These are phyloP conservation scores for Diplodia intermedia DNA, from an alignment of 2,329 filamentous ascomycete genomes.

Conservation along the genomic window DNA sequence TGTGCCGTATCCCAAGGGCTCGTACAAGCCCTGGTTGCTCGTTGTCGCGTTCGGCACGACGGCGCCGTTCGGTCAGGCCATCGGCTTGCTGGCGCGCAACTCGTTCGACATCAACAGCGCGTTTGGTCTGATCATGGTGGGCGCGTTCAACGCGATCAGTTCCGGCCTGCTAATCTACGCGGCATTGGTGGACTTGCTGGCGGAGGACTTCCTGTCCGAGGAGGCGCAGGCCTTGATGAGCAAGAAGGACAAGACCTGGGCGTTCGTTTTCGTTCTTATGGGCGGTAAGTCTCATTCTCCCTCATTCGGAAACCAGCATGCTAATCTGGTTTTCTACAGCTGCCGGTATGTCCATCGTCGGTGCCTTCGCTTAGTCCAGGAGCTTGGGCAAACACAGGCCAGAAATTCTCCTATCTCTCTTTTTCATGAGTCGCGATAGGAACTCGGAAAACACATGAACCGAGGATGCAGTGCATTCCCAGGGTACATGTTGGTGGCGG, in stretches of 20 bases:
- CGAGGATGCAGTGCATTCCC: neutral
- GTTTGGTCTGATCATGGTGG: slow-evolving; percentile 79
- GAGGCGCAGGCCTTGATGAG: slow-evolving; percentile 49
- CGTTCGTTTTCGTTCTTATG: slow-evolving; percentile 55
- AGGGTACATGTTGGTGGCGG: neutral
- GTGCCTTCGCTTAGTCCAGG: slow-evolving; percentile 44
- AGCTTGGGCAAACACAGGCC: neutral
- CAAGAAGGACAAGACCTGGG: slow-evolving; percentile 60
- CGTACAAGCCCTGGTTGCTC: slow-evolving; percentile 68
- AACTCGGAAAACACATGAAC: too few species aligned
- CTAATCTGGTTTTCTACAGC: slow-evolving; percentile 30
- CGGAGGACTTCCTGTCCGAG: slow-evolving; percentile 81
- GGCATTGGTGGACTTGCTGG: slow-evolving; percentile 81
- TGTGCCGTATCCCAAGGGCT: slow-evolving; percentile 59
- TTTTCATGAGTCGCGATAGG: neutral
- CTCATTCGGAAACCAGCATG: neutral
- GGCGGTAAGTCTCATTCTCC: slow-evolving; percentile 36
- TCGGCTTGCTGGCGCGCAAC: slow-evolving; percentile 77
- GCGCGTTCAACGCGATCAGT: slow-evolving; percentile 86
- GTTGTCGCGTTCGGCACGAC: slow-evolving; percentile 73
- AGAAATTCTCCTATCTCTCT: neutral
- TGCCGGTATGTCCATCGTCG: slow-evolving; percentile 48
- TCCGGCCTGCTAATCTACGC: slow-evolving; percentile 82
- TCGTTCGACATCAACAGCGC: slow-evolving; percentile 81
- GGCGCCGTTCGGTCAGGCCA: slow-evolving; percentile 83